Percentiles rank a stretch among this genome's conserved stretches.
Conservation (phyloP, 1,284 basidiomycete species). For the Dichomitus squalens region DNA sequence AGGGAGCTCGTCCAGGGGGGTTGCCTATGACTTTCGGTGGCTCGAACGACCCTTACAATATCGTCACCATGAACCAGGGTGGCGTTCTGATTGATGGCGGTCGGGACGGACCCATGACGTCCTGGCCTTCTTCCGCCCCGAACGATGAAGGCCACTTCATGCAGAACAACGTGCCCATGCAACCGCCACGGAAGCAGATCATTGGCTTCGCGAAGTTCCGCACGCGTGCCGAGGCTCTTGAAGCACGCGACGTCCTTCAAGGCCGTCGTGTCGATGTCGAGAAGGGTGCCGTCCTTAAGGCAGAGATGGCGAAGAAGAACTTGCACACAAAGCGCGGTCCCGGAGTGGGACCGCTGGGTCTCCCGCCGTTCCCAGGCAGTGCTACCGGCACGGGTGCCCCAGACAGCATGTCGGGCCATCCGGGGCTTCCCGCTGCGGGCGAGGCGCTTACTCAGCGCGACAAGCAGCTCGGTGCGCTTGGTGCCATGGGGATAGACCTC, state of each 20-base stretch:
- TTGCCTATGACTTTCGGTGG: slow-evolving; percentile 41
- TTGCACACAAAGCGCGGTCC: slow-evolving; percentile 91
- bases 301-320: slow-evolving; percentile 99
- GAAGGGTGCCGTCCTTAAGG: slow-evolving; percentile 92
- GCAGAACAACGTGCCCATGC: slow-evolving; percentile 37
- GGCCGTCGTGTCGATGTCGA: slow-evolving; percentile 93
- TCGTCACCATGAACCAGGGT: slow-evolving; percentile 77
- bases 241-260: slow-evolving; percentile 88
- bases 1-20: slow-evolving; percentile 25
- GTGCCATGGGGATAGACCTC: slow-evolving; percentile 46
- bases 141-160: slow-evolving; percentile 44
- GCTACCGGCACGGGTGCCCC: slow-evolving; percentile 35
- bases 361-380: slow-evolving; percentile 37
- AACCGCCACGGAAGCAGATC: slow-evolving; percentile 87
- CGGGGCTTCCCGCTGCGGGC: slow-evolving; percentile 37
- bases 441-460: slow-evolving; percentile 49
- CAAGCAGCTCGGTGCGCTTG: slow-evolving; percentile 48
- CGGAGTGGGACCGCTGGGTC: slow-evolving; percentile 52
- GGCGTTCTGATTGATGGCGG: slow-evolving; percentile 74
- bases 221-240: slow-evolving; percentile 84
- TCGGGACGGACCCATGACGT: slow-evolving; percentile 65
- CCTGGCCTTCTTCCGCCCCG: slow-evolving; percentile 57
- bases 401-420: slow-evolving; percentile 33
- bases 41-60: slow-evolving; percentile 75
- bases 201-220: slow-evolving; percentile 98